phyloP scores from a whole-genome alignment of 768 basidiomycete genomes.

The Mycena rosella region DNA sequence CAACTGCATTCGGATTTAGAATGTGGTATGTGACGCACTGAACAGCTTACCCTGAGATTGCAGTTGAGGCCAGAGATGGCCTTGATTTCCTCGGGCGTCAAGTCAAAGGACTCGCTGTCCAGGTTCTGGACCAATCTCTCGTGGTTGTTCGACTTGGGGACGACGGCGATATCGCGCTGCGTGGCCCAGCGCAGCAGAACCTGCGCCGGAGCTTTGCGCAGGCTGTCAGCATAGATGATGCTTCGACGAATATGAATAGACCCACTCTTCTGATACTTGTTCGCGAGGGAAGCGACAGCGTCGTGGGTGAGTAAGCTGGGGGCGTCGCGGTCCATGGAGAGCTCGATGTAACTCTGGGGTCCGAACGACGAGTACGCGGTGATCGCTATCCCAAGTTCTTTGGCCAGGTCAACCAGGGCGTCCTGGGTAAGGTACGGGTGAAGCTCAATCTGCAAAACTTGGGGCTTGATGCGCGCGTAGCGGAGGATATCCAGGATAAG shows the following conservation, averaged over 20 bases:
- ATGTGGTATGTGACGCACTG: background rate
- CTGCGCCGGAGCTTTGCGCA: constrained; percentile 68
- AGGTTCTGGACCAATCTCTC: constrained; percentile 68
- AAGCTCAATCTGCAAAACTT: constrained; percentile 76
- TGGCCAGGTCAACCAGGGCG: constrained; percentile 67
- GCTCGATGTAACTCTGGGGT: constrained; percentile 70
- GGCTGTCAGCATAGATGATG: constrained; percentile 11
- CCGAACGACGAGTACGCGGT: constrained; percentile 74
- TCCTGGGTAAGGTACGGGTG: constrained; percentile 80
- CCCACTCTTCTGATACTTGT: constrained; percentile 65
- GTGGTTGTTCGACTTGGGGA: constrained; percentile 75
- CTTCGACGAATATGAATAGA: background rate
- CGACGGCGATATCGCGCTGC: constrained; percentile 74
- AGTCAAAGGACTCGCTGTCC: constrained; percentile 59
- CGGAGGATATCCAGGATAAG: constrained; percentile 82
- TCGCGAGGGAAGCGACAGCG: constrained; percentile 58
- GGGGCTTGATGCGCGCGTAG: constrained; percentile 82
- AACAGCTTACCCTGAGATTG: constrained; percentile 66
- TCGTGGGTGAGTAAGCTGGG: constrained; percentile 68
- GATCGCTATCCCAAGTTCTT: constrained; percentile 68
- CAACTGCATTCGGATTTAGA: constrained; percentile 54
- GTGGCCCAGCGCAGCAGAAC: constrained; percentile 85
- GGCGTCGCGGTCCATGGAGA: constrained; percentile 67
- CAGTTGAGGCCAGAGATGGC: constrained; percentile 63
- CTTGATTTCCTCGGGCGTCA: constrained; percentile 62